These are phyloP conservation scores for Fomitopsis schrenkii DNA, from an alignment of 1,284 basidiomycete genomes.

Conservation along the genomic window DNA sequence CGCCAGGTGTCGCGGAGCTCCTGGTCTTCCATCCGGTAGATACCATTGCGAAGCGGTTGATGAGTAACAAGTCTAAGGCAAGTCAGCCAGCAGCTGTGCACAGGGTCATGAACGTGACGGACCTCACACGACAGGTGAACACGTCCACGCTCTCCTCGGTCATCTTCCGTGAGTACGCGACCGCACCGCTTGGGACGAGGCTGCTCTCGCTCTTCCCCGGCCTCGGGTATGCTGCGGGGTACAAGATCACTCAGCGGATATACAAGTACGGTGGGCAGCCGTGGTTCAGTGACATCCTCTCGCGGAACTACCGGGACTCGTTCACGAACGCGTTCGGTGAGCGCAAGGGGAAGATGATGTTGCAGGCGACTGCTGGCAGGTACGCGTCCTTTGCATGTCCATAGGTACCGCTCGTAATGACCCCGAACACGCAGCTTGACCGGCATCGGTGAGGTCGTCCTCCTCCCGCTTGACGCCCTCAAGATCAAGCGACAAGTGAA, in stretches of 20 bases:
- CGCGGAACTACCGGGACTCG: slow-evolving; percentile 66
- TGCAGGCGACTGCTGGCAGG: slow-evolving; percentile 94
- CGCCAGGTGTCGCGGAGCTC: slow-evolving; percentile 87
- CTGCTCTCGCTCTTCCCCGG: slow-evolving; percentile 95
- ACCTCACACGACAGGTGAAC: slow-evolving; percentile 47
- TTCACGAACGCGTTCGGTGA: slow-evolving; percentile 92
- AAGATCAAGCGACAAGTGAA: slow-evolving; percentile 99
- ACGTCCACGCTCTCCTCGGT: slow-evolving; percentile 62
- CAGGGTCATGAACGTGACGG: not conserved
- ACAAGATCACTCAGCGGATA: slow-evolving; percentile 91
- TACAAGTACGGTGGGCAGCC: slow-evolving; percentile 99
- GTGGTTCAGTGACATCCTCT: slow-evolving; percentile 93
- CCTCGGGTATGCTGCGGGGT: slow-evolving; percentile 96
- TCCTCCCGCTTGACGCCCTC: slow-evolving; percentile 92
- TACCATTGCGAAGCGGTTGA: slow-evolving; percentile 95
- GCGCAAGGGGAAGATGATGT: slow-evolving; percentile 93
- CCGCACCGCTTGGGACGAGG: slow-evolving; percentile 66
- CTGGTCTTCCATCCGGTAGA: slow-evolving; percentile 91
- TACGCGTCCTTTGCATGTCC: slow-evolving; percentile 30
- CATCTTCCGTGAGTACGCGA: slow-evolving; percentile 86
- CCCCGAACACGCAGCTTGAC: slow-evolving; percentile 60
- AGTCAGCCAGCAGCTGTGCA: slow-evolving; percentile 6
- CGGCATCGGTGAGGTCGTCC: slow-evolving; percentile 95
- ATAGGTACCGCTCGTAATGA: not conserved
- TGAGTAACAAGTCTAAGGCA: slow-evolving; percentile 93